Evolutionary conservation across 805 yeast species (phyloP), one percentile per base, ranked within the genome.

Genomic region (Millerozyma miso): DNA sequence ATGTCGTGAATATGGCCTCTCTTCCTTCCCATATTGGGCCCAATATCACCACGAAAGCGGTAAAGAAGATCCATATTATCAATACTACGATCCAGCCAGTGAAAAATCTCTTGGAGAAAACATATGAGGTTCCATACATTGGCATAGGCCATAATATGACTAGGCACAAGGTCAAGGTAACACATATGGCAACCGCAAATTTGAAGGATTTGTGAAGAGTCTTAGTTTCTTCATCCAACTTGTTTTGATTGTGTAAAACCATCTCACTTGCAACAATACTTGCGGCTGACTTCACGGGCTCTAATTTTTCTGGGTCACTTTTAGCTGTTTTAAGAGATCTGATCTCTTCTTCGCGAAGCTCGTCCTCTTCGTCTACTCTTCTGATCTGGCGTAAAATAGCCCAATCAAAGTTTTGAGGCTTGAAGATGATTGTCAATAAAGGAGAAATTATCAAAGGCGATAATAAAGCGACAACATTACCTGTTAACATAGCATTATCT

Each of bases 71-170:
- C 96, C 96, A 88, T 45, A 88, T 79, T 41, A 89, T 79, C 45
- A 83, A 80, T 23, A 88, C 95, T 31, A 74, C 79, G 38, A 89
- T 77, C 96, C 96, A 89, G 36, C 96, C 96, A 4, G 93, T 85
- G 63, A 88, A 89, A 66, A 87, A 87, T 43, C 61, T 63, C 60
- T 78, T 81, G 41, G 87, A 79, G 64, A 88, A 89, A 33, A 88
- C 71, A 57, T 88, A 88, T 3, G 77, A 74, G 3, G 83, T 58
- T 26, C 96, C 97, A 60, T 83, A 88, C 93, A 89, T 83, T 50
- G 97, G 96, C 88, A 88, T 85, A 55, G 97, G 97, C 93, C 95
- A 88, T 23, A 88, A 56, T 19, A 89, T 74, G 26, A 88, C 65
- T 39, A 88, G 66, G 37, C 83, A 71, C 6, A 87, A 51, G 4